Conservation (phyloP, 78 protist genomes). For the Chrysochromulina parva region DNA sequence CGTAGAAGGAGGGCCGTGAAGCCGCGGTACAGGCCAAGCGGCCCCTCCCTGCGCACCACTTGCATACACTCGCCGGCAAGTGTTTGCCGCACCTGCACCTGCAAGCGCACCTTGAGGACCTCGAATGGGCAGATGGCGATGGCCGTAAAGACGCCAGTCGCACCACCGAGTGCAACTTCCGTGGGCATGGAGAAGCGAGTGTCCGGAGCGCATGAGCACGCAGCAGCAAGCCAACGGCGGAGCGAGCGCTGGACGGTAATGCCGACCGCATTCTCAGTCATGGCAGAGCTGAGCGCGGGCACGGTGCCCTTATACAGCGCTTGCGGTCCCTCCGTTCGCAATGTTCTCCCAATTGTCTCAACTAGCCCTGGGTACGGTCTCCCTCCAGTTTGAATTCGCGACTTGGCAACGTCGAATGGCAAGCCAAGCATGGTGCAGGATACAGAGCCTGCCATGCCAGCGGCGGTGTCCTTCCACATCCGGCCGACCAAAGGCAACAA, state of each 20-base stretch:
- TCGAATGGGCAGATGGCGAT: neutral
- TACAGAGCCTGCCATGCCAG: neutral
- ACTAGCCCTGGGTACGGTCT: neutral
- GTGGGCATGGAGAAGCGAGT: neutral
- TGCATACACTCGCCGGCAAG: neutral
- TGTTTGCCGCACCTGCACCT: neutral
- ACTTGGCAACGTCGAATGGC: constrained; percentile 17
- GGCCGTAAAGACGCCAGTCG: neutral
- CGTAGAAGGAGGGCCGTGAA: neutral
- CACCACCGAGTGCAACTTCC: neutral
- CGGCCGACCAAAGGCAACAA: too few relatives aligned
- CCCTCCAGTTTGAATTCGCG: neutral
- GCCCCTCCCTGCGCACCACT: neutral
- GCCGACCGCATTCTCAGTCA: neutral
- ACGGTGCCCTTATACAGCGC: neutral
- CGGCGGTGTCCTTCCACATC: neutral
- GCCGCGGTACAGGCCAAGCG: neutral
- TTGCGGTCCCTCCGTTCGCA: neutral
- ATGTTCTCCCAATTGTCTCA: neutral
- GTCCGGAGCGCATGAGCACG: too few relatives aligned
- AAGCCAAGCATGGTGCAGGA: neutral
- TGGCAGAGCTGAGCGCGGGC: neutral
- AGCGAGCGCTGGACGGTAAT: neutral
- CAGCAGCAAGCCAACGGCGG: neutral
- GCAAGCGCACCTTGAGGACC: neutral